Conservation (phyloP, 768 basidiomycete species). For the Asterophora parasitica region DNA sequence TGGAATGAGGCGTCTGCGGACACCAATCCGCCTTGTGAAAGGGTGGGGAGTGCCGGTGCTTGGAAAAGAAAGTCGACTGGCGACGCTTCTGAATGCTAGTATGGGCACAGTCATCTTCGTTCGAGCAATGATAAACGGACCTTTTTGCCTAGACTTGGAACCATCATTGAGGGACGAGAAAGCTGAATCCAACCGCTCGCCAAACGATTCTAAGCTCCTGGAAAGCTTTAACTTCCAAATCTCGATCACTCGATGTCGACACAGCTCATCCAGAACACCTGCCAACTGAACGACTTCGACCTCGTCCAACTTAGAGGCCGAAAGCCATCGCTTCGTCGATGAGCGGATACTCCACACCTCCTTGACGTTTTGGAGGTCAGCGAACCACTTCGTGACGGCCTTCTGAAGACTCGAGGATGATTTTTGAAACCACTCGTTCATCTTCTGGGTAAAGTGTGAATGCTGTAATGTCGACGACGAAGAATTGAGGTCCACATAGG, state of each 20-base stretch:
- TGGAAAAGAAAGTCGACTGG: constrained; percentile 55
- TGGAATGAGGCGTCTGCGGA: constrained; percentile 46
- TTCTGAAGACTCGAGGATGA: constrained; percentile 41
- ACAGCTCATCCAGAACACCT: constrained; percentile 47
- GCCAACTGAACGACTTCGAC: constrained; percentile 43
- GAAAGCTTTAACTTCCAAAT: constrained; percentile 56
- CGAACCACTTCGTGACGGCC: constrained; percentile 53
- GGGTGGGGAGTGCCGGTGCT: constrained; percentile 42
- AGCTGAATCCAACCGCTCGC: constrained; percentile 34
- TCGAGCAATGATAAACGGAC: constrained; percentile 9
- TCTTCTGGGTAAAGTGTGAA: constrained; percentile 36
- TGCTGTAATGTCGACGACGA: constrained; percentile 47
- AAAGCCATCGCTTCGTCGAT: constrained; percentile 44
- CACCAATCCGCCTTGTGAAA: constrained; percentile 34
- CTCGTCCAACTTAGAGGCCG: constrained; percentile 37
- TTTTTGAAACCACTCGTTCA: constrained; percentile 62
- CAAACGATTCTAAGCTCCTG: constrained; percentile 42
- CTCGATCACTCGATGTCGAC: constrained; percentile 44
- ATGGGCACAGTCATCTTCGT: background rate
- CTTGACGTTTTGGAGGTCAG: constrained; percentile 50
- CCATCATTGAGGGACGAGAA: constrained; percentile 28
- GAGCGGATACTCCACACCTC: constrained; percentile 71
- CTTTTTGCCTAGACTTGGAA: constrained; percentile 23
- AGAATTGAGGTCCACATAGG: constrained; percentile 73
- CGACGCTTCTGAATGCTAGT: constrained; percentile 38